Evolutionary conservation across 805 yeast species (phyloP).

Genomic region (Starmerella roubikii): DNA sequence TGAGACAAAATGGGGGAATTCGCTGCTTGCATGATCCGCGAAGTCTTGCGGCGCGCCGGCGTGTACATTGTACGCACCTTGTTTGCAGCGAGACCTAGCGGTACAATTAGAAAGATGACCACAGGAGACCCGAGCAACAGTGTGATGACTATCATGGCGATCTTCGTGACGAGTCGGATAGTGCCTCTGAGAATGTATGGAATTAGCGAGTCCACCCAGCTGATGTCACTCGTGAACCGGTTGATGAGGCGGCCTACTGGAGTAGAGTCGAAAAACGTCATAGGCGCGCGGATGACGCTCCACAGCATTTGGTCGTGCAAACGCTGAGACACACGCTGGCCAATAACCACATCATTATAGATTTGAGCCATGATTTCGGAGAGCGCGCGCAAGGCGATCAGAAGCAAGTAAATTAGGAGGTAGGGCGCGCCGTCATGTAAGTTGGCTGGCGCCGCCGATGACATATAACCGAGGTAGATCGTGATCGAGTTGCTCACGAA

Average conservation of each 20-base stretch:
- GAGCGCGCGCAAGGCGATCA: conserved; percentile 39
- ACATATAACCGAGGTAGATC: conserved; percentile 19
- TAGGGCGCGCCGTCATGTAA: conserved; percentile 2
- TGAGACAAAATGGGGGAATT: conserved; percentile 69
- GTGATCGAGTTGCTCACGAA: conserved; percentile 13
- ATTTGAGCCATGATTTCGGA: conserved; percentile 20
- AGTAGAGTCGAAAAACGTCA: conserved; percentile 62
- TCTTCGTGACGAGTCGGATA: conserved; percentile 36
- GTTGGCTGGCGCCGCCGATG: conserved; percentile 13
- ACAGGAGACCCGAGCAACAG: conserved; percentile 55
- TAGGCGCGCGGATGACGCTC: conserved; percentile 52
- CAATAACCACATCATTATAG: conserved; percentile 14
- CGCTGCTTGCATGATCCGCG: conserved; percentile 54
- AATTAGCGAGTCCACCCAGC: conserved; percentile 56
- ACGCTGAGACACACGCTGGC: conserved; percentile 5
- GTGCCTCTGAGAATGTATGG: conserved; percentile 44
- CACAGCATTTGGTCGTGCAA: conserved; percentile 46
- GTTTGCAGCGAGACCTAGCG: conserved; percentile 41
- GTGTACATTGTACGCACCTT: conserved; percentile 58
- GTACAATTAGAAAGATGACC: conserved; percentile 49
- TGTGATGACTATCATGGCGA: conserved; percentile 43
- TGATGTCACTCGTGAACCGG: conserved; percentile 70
- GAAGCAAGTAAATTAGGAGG: conserved; percentile 50
- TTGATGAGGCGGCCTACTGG: conserved; percentile 71
- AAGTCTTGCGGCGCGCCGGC: conserved; percentile 59